Evolutionary conservation across 768 basidiomycete species (phyloP).

Genomic region (Pisolithus orientalis): DNA sequence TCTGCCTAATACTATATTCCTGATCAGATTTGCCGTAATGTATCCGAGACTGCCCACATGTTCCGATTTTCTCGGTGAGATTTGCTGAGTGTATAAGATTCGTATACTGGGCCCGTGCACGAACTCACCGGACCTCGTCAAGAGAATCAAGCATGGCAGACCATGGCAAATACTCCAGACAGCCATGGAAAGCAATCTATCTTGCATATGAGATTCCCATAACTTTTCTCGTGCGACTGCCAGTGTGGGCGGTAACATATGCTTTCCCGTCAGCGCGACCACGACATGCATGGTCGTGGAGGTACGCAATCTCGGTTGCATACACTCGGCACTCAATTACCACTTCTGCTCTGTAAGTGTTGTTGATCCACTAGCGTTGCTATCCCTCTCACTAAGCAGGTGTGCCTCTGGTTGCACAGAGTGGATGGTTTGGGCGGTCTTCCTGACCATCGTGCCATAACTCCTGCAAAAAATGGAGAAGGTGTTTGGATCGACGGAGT

Average conservation of each 20-base stretch:
- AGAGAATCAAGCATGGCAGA: too few species aligned
- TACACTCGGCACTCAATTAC: slow-evolving; percentile 26
- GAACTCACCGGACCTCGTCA: too few species aligned
- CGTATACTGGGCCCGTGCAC: too few species aligned
- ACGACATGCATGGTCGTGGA: slow-evolving; percentile 39
- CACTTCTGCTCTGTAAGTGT: slow-evolving; percentile 15
- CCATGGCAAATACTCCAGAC: slow-evolving; percentile 9
- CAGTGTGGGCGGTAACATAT: slow-evolving; percentile 40
- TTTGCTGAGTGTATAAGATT: too few species aligned
- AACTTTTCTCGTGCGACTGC: slow-evolving; percentile 39
- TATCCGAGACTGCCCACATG: too few species aligned
- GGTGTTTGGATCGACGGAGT: slow-evolving; percentile 30
- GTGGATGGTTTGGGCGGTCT: background rate
- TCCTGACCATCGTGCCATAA: slow-evolving; percentile 10
- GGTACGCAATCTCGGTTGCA: slow-evolving; percentile 33
- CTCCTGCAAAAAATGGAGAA: slow-evolving; percentile 9
- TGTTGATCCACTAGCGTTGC: background rate
- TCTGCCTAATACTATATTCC: too few species aligned
- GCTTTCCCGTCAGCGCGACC: slow-evolving; percentile 33
- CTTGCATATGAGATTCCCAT: slow-evolving; percentile 37
- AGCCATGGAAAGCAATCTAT: slow-evolving; percentile 47
- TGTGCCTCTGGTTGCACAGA: too few species aligned
- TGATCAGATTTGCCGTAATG: too few species aligned
- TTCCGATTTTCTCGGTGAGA: too few species aligned
- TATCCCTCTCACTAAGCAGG: background rate